Evolutionary conservation across 2,329 filamentous ascomycete species (phyloP).

Genomic region (Xylariaceae sp.): DNA sequence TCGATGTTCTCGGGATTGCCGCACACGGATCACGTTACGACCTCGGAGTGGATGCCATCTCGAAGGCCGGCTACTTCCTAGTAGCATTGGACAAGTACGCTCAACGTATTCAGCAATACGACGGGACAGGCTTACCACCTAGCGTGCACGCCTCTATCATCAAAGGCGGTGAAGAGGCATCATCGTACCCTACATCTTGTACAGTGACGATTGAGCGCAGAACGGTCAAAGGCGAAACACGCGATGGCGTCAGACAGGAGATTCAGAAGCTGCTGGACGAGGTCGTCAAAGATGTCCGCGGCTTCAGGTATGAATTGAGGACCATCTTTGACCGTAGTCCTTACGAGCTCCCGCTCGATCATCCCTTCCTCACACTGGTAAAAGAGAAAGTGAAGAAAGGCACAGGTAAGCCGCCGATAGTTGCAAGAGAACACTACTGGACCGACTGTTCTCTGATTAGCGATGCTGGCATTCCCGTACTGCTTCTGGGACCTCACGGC

Average conservation of each 20-base stretch:
- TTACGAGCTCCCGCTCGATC: slow-evolving; percentile 38
- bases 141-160: slow-evolving; percentile 48
- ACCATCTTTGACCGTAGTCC: slow-evolving; percentile 42
- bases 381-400: slow-evolving; percentile 26
- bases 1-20: slow-evolving; percentile 41
- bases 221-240: slow-evolving; percentile 44
- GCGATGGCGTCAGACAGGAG: slow-evolving; percentile 36
- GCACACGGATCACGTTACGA: slow-evolving; percentile 43
- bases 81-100: slow-evolving; percentile 43
- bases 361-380: slow-evolving; percentile 40
- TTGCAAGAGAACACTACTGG: slow-evolving; percentile 42
- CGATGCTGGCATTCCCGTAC: slow-evolving; percentile 3
- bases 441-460: slow-evolving; percentile 30
- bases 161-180: slow-evolving; percentile 49
- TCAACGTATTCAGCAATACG: slow-evolving; percentile 28
- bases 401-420: slow-evolving; percentile 25
- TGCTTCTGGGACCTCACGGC: slow-evolving; percentile 8
- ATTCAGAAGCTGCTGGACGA: slow-evolving; percentile 36
- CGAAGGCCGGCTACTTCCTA: slow-evolving; percentile 46
- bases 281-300: slow-evolving; percentile 31
- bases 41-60: slow-evolving; percentile 50
- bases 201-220: slow-evolving; percentile 48
- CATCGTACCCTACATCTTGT: slow-evolving; percentile 50
- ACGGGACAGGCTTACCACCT: slow-evolving; percentile 36
- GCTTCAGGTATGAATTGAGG: slow-evolving; percentile 41